phyloP scores from a whole-genome alignment of 306 rosid species.

The Astragalus membranaceus region DNA sequence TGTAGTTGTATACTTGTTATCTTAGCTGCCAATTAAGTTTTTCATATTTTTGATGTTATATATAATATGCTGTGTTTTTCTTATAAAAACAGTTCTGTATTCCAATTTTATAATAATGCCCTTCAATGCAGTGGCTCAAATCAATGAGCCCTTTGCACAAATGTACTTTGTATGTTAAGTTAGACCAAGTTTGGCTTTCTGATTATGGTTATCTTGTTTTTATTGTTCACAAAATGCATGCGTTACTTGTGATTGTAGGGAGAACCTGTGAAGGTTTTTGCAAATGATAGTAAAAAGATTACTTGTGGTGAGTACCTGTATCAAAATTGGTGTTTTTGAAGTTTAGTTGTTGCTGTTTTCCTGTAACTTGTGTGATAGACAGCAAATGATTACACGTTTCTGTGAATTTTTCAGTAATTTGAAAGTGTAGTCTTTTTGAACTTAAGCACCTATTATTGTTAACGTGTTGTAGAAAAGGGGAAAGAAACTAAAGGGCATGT shows the following conservation, averaged over 20 bases:
- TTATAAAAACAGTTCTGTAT: background rate
- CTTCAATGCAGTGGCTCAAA: background rate
- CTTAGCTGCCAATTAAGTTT: background rate
- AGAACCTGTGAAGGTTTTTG: slow-evolving; percentile 85
- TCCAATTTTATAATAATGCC: background rate
- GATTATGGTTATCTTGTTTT: background rate
- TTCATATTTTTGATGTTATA: background rate
- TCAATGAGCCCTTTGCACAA: background rate
- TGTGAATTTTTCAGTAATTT: background rate
- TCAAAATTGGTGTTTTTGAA: slow-evolving; percentile 4
- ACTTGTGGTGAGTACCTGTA: slow-evolving; percentile 61
- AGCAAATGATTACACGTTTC: background rate
- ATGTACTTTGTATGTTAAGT: slow-evolving; percentile 12
- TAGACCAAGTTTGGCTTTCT: background rate
- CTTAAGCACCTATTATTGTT: slow-evolving; percentile 6
- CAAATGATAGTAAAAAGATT: slow-evolving; percentile 69
- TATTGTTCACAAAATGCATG: background rate
- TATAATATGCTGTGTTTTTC: background rate
- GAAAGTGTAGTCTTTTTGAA: background rate
- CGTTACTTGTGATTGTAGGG: slow-evolving; percentile 57
- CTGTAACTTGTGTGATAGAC: slow-evolving; percentile 1
- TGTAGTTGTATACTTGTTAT: background rate
- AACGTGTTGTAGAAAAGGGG: background rate
- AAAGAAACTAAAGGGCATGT: background rate
- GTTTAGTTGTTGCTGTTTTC: background rate